Evolutionary conservation across 1,284 basidiomycete species (phyloP), one percentile per base, ranked within the genome.

Genomic region (Ceratobasidium papillatum): DNA sequence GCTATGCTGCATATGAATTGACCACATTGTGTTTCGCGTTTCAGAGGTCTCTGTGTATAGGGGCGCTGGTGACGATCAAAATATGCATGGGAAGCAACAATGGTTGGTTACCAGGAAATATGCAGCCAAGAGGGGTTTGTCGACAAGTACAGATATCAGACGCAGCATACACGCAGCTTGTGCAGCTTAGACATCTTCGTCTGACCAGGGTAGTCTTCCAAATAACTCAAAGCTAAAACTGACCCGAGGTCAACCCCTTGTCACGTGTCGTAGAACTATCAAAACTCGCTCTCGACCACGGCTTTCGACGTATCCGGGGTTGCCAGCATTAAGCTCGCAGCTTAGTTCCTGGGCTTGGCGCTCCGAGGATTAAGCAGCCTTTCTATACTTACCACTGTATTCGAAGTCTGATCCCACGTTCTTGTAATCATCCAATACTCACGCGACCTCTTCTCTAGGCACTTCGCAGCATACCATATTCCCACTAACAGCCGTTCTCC

Each of bases 281-380:
- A 2, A 41, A 63, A 30, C 43, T 63, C 61, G 45, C 32, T 51
- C 25, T 11, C 61, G 62, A 49, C 62, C 25, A 14, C 14, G 27
- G 30, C 17, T 30, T 36, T n/a, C 56, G 34, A 25, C 47, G 43
- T 25, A 22, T 41, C 56, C n/a, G 5, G 14, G 41, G 49, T 63
- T 73, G 71, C 71, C 71, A 73, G 71, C 45, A 43, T 52, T 63
- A 52, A 49, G 27, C 52, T 45, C 12, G 17, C 34, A 41, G 17
- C 22, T 22, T 8, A 41, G 56, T 41, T 41, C 56, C 56, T 41
- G 22, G 34, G 19, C 71, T 63, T 73, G 71, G 71, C 71, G 17
- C 59, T 73, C 71, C 58, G 71, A 63, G 56, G 36, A 63, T 51
- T 63, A 34, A 73, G 68, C 62, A 64, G 22, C 30, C 30, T 49